Conservation (phyloP, 2,329 filamentous ascomycete species). For the Aspergillus sp. region DNA sequence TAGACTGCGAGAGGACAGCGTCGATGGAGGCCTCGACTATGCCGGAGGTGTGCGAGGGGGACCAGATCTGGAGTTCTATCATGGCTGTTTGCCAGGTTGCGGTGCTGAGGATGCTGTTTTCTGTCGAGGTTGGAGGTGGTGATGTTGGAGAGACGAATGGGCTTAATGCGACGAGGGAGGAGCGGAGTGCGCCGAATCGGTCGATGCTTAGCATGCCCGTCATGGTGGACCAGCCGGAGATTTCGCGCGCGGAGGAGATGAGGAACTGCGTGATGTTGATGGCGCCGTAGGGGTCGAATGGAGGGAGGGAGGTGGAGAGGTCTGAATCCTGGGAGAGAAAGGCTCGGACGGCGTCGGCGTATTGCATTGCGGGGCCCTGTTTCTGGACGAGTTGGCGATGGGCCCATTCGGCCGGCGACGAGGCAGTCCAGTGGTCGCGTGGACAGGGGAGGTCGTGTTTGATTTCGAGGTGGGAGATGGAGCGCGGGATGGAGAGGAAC, state of each 20-base stretch:
- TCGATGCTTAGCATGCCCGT: slow-evolving; percentile 44
- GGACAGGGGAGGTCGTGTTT: slow-evolving; percentile 47
- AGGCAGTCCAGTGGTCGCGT: slow-evolving; percentile 38
- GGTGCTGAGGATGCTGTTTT: slow-evolving; percentile 23
- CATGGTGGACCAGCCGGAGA: slow-evolving; percentile 47
- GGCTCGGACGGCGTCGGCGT: slow-evolving; percentile 39
- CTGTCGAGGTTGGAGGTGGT: not conserved
- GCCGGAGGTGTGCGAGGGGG: slow-evolving; percentile 41
- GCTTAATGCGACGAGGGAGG: slow-evolving; percentile 36
- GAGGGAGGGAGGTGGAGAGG: slow-evolving; percentile 27
- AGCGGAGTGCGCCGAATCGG: slow-evolving; percentile 35
- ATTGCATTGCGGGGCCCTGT: slow-evolving; percentile 33
- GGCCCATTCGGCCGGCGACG: slow-evolving; percentile 35
- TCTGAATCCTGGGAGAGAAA: slow-evolving; percentile 34
- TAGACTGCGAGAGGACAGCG: slow-evolving; percentile 29
- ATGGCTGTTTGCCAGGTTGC: slow-evolving; percentile 46
- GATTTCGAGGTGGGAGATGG: slow-evolving; percentile 42
- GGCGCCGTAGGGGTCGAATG: slow-evolving; percentile 44
- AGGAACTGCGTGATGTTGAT: slow-evolving; percentile 46
- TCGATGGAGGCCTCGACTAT: slow-evolving; percentile 41
- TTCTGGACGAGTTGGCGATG: slow-evolving; percentile 22
- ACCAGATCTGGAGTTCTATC: slow-evolving; percentile 47
- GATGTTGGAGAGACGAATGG: slow-evolving; percentile 26
- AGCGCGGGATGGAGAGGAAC: slow-evolving; percentile 33
- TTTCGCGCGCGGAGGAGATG: slow-evolving; percentile 43